Evolutionary conservation across 495 filamentous ascomycete genomes (phyloP).

Genomic region (Penicillium turbatum): DNA sequence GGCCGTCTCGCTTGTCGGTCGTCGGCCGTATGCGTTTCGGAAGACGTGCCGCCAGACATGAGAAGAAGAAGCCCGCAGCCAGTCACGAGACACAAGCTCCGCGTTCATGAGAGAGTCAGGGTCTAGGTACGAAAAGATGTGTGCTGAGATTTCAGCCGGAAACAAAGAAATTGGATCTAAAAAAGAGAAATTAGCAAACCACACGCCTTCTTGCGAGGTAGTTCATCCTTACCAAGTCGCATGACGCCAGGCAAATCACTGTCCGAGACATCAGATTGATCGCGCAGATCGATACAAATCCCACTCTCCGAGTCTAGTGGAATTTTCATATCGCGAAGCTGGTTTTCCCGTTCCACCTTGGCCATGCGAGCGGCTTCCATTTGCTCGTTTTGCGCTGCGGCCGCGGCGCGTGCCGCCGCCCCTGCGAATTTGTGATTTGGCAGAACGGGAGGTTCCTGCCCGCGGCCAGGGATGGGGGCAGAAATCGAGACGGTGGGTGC

Average conservation of each 20-base stretch:
- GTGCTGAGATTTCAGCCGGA: slow-evolving; percentile 67
- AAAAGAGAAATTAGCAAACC: slow-evolving; percentile 4
- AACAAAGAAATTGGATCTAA: slow-evolving; percentile 64
- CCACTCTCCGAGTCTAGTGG: slow-evolving; percentile 67
- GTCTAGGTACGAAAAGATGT: slow-evolving; percentile 69
- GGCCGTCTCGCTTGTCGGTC: slow-evolving; percentile 38
- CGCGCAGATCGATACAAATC: slow-evolving; percentile 69
- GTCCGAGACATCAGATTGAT: slow-evolving; percentile 43
- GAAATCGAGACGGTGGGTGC: slow-evolving; percentile 30
- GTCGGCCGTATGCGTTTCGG: slow-evolving; percentile 55
- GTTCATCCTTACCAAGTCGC: slow-evolving; percentile 34
- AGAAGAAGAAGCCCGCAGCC: slow-evolving; percentile 59
- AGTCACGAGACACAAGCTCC: slow-evolving; percentile 58
- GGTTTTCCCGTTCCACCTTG: slow-evolving; percentile 37
- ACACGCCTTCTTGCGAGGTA: not conserved
- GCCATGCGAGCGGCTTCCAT: slow-evolving; percentile 29
- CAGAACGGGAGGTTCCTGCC: slow-evolving; percentile 38
- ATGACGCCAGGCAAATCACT: slow-evolving; percentile 32
- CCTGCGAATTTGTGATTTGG: slow-evolving; percentile 49
- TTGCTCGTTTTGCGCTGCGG: slow-evolving; percentile 58
- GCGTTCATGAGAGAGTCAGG: slow-evolving; percentile 57
- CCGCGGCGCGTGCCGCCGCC: slow-evolving; percentile 66
- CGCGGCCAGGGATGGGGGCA: slow-evolving; percentile 36
- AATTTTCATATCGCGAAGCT: slow-evolving; percentile 31
- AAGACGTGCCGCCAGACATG: slow-evolving; percentile 80